A percentile compares a stretch with the other conserved stretches of the same genome.
Evolutionary conservation across 352 stramenopile species (phyloP).

Genomic region (Globisporangium solare): DNA sequence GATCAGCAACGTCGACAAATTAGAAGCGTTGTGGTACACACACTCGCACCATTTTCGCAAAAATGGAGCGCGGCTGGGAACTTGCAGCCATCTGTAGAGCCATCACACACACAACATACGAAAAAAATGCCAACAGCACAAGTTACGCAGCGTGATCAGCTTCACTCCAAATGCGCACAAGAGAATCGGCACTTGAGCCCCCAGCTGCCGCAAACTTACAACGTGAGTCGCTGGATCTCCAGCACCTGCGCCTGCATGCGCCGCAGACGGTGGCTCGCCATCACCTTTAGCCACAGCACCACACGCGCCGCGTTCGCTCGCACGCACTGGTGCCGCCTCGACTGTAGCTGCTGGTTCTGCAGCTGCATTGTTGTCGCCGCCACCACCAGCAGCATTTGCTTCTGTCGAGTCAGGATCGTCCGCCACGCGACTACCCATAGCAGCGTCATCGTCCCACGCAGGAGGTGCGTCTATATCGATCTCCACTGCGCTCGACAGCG

Average conservation of each 20-base stretch:
- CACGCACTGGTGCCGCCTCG: neutral
- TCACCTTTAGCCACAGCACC: too few relatives aligned
- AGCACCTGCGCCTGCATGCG: neutral
- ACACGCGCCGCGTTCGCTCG: too few relatives aligned
- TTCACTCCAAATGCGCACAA: neutral
- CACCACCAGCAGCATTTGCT: neutral
- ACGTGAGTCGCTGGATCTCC: neutral
- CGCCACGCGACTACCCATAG: neutral
- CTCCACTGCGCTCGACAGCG: neutral
- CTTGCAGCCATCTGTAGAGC: neutral
- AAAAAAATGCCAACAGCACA: neutral
- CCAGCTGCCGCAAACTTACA: neutral
- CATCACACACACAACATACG: neutral
- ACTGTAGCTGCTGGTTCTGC: too few relatives aligned
- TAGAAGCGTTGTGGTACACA: neutral
- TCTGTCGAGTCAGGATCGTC: too few relatives aligned
- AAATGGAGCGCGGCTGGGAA: conserved; percentile 4
- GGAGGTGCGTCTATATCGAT: neutral
- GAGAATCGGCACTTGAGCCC: neutral
- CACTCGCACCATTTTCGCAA: conserved; percentile 9
- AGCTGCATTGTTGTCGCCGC: neutral
- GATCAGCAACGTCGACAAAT: neutral
- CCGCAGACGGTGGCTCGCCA: too few relatives aligned
- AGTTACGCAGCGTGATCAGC: neutral
- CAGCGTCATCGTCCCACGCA: too few relatives aligned